Evolutionary conservation across 495 filamentous ascomycete species (phyloP).

Genomic region (Penicillium fimorum): DNA sequence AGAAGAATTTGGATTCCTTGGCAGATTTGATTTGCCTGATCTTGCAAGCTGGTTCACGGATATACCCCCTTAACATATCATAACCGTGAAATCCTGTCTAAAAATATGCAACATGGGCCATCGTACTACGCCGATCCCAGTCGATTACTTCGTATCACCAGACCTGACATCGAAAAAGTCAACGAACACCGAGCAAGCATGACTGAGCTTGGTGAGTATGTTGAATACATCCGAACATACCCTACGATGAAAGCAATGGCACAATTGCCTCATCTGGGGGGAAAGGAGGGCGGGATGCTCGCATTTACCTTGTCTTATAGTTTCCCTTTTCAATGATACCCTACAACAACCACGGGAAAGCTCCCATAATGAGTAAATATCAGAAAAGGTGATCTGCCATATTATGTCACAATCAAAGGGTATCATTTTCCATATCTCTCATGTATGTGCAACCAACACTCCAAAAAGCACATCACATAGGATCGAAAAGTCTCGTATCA

Average conservation of each 20-base stretch:
- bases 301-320: too few relatives aligned
- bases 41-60: slow-evolving; percentile 40
- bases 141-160: not conserved
- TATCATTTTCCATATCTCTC: not conserved
- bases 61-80: slow-evolving; percentile 24
- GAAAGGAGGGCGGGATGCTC: too few relatives aligned
- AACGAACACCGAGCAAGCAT: not conserved
- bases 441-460: not conserved
- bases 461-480: slow-evolving; percentile 23
- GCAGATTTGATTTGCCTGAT: slow-evolving; percentile 32
- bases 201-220: not conserved
- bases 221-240: not conserved
- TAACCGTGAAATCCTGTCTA: not conserved
- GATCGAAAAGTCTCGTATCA: slow-evolving; percentile 37
- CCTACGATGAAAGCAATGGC: too few relatives aligned
- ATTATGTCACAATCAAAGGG: not conserved
- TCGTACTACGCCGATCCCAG: not conserved
- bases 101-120: not conserved
- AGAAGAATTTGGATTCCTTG: slow-evolving; percentile 34
- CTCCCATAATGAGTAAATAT: not conserved
- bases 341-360: not conserved
- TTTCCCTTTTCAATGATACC: not conserved
- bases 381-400: not conserved
- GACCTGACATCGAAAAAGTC: not conserved
- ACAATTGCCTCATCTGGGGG: too few relatives aligned